Conservation (phyloP, 2,329 filamentous ascomycete species). For the Cylindrodendrum hubeiense region DNA sequence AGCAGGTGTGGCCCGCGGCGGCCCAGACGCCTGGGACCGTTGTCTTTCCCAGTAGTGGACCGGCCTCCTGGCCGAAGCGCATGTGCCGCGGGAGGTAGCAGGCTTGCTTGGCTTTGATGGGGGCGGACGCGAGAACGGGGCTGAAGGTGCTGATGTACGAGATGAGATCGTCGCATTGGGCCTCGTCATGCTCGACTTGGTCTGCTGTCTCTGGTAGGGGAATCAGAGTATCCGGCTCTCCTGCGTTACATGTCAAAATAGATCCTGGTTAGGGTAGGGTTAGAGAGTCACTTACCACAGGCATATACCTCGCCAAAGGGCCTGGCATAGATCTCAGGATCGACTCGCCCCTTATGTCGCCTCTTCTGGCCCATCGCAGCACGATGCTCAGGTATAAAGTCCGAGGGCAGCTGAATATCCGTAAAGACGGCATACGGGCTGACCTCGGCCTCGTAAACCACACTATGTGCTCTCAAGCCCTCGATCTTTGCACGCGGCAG, state of each 20-base stretch:
- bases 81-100: conserved; percentile 91
- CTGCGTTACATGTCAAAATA: conserved; percentile 46
- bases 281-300: conserved; percentile 70
- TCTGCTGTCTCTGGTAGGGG: conserved; percentile 83
- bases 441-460: conserved; percentile 74
- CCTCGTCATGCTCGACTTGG: conserved; percentile 79
- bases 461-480: conserved; percentile 72
- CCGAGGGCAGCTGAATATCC: conserved; percentile 78
- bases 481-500: conserved; percentile 70
- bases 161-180: conserved; percentile 86
- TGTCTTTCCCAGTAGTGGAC: conserved; percentile 83
- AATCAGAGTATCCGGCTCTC: conserved; percentile 81
- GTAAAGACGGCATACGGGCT: conserved; percentile 87
- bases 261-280: neutral
- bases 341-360: conserved; percentile 72
- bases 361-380: conserved; percentile 61
- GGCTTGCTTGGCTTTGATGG: conserved; percentile 83
- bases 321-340: conserved; percentile 94
- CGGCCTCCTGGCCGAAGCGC: conserved; percentile 68
- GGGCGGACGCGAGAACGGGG: conserved; percentile 74
- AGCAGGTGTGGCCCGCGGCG: conserved; percentile 94
- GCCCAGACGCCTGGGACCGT: conserved; percentile 80
- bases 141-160: conserved; percentile 79
- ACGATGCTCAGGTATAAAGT: conserved; percentile 69
- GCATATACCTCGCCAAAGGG: conserved; percentile 93